Conservation (phyloP, 2,329 filamentous ascomycete genomes). For the Alternaria burnsii region DNA sequence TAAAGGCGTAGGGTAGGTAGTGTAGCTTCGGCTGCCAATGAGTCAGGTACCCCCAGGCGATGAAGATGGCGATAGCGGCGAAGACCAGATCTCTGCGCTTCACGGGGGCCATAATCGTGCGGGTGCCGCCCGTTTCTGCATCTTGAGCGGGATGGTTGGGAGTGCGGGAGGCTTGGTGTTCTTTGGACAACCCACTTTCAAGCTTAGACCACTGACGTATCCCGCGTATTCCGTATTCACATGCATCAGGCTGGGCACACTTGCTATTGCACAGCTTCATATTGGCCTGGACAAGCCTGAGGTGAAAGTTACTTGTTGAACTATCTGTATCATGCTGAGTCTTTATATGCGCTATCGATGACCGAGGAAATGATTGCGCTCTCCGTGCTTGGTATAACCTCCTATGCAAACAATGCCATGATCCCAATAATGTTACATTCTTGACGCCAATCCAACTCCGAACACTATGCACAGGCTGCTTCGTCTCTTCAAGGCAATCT, state of each 20-base stretch:
- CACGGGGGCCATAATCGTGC: slow-evolving; percentile 74
- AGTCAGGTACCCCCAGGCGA: slow-evolving; percentile 87
- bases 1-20: slow-evolving; percentile 85
- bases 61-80: slow-evolving; percentile 73
- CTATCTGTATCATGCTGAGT: background rate
- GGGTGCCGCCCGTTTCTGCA: slow-evolving; percentile 48
- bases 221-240: slow-evolving; percentile 18
- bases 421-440: slow-evolving; percentile 11
- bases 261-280: background rate
- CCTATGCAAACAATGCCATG: background rate
- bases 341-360: background rate
- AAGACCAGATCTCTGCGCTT: slow-evolving; percentile 73
- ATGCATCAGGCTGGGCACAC: background rate
- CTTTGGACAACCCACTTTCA: slow-evolving; percentile 21
- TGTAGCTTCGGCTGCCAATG: slow-evolving; percentile 84
- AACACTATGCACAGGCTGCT: background rate
- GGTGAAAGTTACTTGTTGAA: background rate
- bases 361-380: background rate
- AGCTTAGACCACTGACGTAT: slow-evolving; percentile 33
- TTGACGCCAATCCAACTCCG: slow-evolving; percentile 18
- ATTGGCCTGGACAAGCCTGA: background rate
- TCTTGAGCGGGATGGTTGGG: slow-evolving; percentile 37
- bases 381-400: slow-evolving; percentile 8
- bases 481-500: background rate
- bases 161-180: slow-evolving; percentile 29